phyloP scores from a whole-genome alignment of 169 alveolate genomes.

The Miamiensis avidus region DNA sequence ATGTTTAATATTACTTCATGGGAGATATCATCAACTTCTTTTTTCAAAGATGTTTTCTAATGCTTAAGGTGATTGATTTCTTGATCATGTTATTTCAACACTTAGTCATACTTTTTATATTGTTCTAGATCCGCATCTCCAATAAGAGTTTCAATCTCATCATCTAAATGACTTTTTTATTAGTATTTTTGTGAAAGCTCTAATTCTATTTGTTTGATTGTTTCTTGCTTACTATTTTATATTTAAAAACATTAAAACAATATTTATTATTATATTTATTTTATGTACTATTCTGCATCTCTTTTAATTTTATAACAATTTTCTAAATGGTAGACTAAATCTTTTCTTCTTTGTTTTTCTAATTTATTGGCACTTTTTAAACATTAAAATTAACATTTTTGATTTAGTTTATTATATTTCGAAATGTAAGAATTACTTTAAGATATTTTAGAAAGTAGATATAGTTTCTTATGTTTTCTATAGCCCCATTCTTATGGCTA shows the following conservation, averaged over 20 bases:
- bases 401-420: neutral
- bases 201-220: slow-evolving; percentile 28
- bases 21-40: slow-evolving; percentile 31
- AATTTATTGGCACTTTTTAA: slow-evolving; percentile 32
- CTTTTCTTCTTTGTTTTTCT: slow-evolving; percentile 48
- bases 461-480: slow-evolving; percentile 39
- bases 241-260: neutral
- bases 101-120: slow-evolving; percentile 18
- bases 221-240: slow-evolving; percentile 28
- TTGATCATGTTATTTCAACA: slow-evolving; percentile 27
- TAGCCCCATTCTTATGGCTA: slow-evolving; percentile 38
- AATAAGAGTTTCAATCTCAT: slow-evolving; percentile 37
- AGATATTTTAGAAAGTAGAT: slow-evolving; percentile 27
- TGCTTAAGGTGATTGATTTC: slow-evolving; percentile 7
- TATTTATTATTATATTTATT: neutral
- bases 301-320: slow-evolving; percentile 36
- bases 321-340: slow-evolving; percentile 30
- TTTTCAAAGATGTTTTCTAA: slow-evolving; percentile 8
- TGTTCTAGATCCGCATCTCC: slow-evolving; percentile 50
- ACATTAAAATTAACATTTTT: slow-evolving; percentile 1
- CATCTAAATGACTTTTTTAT: slow-evolving; percentile 47
- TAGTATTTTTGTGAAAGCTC: slow-evolving; percentile 38
- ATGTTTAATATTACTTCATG: neutral
- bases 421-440: slow-evolving; percentile 9
- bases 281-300: slow-evolving; percentile 42